Base-by-base conservation (phyloP, 2,329 filamentous ascomycete genomes). In the Cercospora sp. region DNA sequence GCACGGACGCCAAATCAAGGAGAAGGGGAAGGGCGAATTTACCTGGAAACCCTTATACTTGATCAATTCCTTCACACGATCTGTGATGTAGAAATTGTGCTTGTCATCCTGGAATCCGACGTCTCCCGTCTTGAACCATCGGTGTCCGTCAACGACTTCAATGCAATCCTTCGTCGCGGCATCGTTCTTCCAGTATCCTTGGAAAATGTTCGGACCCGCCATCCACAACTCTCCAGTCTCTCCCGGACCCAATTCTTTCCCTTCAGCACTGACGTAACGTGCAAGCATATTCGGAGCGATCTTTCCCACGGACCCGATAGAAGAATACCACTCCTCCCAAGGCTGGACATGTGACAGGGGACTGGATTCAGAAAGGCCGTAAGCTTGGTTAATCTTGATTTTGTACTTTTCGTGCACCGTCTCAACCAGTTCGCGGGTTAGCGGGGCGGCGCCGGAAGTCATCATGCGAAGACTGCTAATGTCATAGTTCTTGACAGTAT, bases 81-180 rank as follows among this genome's bases (percentile, higher is more conserved):
- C 94, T 0, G 94, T 96, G 77, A 97, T 94, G 81, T 89, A 97
- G 74, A 96, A 92, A 76, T 96, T 92, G 39, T 91, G 91, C 64
- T 91, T 85, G 58, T 86, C 82, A 76, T 96, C 92, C 74, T 91
- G 87, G 71, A 91, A 89, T 2, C 92, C 91, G 23, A 97, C 89
- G 75, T 97, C 94, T 1, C 94, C 94, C 0, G 94, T 97, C 79
- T 90, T 94, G 85, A 96, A 97, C 83, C 89, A 97, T 16, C 70
- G 65, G 18, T 66, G 53, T 0, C 92, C 92, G 72, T 96, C 92
- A 6, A 72, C 66, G 2, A 90, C 91, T 31, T 68, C 62, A 68
- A 94, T 88, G 0, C 90, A 89, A 57, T 92, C 89, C 2, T 82
- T 83, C 2, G 92, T 93, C 2, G 89, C 87, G 69, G 90, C 86